Base-by-base conservation (phyloP, 2,329 filamentous ascomycete genomes). In the Nothophoma quercina region DNA sequence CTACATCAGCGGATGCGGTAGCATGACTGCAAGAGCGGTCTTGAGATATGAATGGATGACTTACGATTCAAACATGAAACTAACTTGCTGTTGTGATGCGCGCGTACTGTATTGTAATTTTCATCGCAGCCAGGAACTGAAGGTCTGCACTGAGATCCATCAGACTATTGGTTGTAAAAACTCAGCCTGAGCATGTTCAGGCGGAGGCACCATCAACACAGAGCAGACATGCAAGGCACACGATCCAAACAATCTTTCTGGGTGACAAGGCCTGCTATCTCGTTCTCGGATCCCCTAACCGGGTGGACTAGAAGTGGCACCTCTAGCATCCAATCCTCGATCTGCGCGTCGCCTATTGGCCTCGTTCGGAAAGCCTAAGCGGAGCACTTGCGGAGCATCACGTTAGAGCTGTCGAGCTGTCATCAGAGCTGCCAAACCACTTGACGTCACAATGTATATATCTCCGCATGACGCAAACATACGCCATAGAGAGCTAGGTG, bases 391-490 rank as follows among this genome's bases (percentile, higher is more conserved):
- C n/a, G n/a, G n/a, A 30, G 13, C 10, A 5, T 36, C 34, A 21
- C 28, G 26, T 29, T 42, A 23, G 33, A 51, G 35, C 36, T 51
- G 41, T 45, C 30, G 33, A 51, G 35, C 36, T 51, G 41, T 45
- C 30, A 46, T 21, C 10, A 32, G 26, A 19, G 25, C 35, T 30
- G 10, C 29, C 26, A 22, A 33, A 38, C 22, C 22, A 33, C 26
- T 54, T 54, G 36, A 57, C 53, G 55, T 63, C 58, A 63, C 58
- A 51, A 59, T 47, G 26, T 42, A 29, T 29, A 34, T 29, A 39
- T 8, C 29, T 47, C 23, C 29, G 50, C 39, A 55, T 56, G 56
- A 62, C 58, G 60, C 55, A 59, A 53, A 39, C 44, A 25, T 39
- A 54, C 45, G 52, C 54, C 41, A 56, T 55, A 46, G 43, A 32